Evolutionary conservation across 106 monocot genomes (phyloP).

Genomic region (Narthecium ossifragum): DNA sequence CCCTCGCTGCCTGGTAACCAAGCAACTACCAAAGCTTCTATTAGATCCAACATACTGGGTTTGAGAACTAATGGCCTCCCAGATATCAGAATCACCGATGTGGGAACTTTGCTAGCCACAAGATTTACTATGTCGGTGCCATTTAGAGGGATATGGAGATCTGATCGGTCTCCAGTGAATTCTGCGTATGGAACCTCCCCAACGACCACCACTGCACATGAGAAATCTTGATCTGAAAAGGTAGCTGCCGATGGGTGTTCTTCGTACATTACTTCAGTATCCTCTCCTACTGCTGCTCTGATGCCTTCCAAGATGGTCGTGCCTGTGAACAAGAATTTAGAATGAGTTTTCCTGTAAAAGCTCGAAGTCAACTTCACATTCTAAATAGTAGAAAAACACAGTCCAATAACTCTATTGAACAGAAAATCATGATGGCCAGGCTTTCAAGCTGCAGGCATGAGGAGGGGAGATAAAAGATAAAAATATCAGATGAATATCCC

Average conservation of each 20-base stretch:
- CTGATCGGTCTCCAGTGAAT: conserved; percentile 51
- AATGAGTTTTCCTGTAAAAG: too few species aligned
- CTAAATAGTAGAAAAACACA: too few species aligned
- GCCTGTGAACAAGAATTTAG: conserved; percentile 42
- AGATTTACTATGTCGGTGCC: conserved; percentile 34
- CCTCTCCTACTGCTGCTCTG: conserved; percentile 44
- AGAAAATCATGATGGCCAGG: too few species aligned
- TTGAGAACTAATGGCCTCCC: conserved; percentile 70
- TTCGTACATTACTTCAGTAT: conserved; percentile 59
- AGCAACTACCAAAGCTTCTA: conserved; percentile 73
- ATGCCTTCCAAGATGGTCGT: conserved; percentile 72
- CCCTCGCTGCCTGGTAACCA: conserved; percentile 90
- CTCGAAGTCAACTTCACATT: too few species aligned
- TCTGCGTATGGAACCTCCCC: conserved; percentile 81
- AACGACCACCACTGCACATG: conserved; percentile 60
- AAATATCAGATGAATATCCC: too few species aligned
- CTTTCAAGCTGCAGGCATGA: too few species aligned
- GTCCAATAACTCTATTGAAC: too few species aligned
- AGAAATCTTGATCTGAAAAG: conserved; percentile 35
- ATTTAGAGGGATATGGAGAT: conserved; percentile 53
- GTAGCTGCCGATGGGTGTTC: conserved; percentile 44
- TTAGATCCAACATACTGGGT: conserved; percentile 34
- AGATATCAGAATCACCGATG: conserved; percentile 61
- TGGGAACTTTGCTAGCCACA: conserved; percentile 59
- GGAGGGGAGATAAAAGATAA: too few species aligned